These are phyloP conservation scores for Madurella mycetomatis DNA, from an alignment of 2,329 filamentous ascomycete genomes.

Conservation along the genomic window DNA sequence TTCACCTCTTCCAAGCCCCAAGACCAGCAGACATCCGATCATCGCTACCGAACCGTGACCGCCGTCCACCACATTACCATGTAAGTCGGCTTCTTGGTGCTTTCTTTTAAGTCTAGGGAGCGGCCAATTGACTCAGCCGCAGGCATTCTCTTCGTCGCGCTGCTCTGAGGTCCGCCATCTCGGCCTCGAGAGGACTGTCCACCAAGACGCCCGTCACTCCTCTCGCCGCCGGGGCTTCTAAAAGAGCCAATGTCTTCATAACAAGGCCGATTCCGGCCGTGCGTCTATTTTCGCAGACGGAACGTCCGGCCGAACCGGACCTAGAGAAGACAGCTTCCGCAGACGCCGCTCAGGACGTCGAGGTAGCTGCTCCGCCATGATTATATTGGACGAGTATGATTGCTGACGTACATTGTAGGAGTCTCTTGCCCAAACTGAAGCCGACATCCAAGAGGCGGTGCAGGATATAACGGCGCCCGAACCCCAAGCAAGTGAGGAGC, in stretches of 20 bases:
- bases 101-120: background rate
- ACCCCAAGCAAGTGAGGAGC: background rate
- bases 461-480: slow-evolving; percentile 4
- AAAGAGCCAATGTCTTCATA: slow-evolving; percentile 9
- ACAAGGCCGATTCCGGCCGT: slow-evolving; percentile 15
- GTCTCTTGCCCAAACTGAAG: slow-evolving; percentile 6
- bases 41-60: background rate
- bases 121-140: background rate
- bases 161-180: slow-evolving; percentile 30
- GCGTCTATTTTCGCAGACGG: slow-evolving; percentile 32
- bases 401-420: slow-evolving; percentile 4
- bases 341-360: slow-evolving; percentile 7
- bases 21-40: background rate
- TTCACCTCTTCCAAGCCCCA: background rate
- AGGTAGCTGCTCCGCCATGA: background rate
- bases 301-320: slow-evolving; percentile 5
- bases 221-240: slow-evolving; percentile 19
- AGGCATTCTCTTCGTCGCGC: slow-evolving; percentile 35
- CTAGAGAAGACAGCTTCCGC: background rate
- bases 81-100: background rate
- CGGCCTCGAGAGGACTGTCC: slow-evolving; percentile 28
- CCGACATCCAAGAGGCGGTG: slow-evolving; percentile 17
- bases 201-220: slow-evolving; percentile 23
- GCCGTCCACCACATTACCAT: background rate
- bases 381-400: no score